A percentile compares a stretch with the other conserved stretches of the same genome.
Conservation (phyloP, 1,284 basidiomycete species). For the Cryptococcus deneoformans region DNA sequence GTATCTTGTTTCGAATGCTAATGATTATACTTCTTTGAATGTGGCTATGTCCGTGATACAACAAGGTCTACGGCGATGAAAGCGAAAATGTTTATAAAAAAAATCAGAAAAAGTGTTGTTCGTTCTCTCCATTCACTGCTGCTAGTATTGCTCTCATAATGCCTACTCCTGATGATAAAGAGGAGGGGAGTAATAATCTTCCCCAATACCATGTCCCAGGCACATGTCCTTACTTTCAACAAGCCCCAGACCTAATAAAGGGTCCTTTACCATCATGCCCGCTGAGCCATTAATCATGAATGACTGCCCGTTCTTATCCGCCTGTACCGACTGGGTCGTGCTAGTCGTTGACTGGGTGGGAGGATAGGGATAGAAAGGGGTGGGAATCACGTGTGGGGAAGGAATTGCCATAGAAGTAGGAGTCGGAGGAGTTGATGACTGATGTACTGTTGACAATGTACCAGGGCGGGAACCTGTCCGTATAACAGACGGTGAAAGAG, state of each 20-base stretch:
- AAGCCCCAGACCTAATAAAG: constrained; percentile 29
- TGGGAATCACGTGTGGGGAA: no score
- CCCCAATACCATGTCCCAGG: background rate
- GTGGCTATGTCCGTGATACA: background rate
- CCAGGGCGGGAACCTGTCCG: no score
- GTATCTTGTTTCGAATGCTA: background rate
- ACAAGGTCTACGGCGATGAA: no score
- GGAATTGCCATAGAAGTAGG: no score
- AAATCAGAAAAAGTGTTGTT: background rate
- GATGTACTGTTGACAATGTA: no score
- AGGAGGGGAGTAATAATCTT: constrained; percentile 22
- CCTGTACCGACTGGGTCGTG: no score
- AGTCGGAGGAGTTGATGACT: no score
- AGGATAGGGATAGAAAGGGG: no score
- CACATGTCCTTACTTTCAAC: constrained; percentile 3
- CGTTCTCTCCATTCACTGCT: no score
- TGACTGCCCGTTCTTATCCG: no score
- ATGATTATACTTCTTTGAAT: background rate
- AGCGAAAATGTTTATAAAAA: background rate
- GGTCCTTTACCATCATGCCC: constrained; percentile 16
- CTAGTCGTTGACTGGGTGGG: no score
- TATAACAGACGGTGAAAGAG: background rate
- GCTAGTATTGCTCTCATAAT: background rate
- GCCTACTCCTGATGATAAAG: background rate
- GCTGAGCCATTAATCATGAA: no score